Evolutionary conservation across 31 red algal species (phyloP).

Genomic region (Odonthalia washingtoniensis): DNA sequence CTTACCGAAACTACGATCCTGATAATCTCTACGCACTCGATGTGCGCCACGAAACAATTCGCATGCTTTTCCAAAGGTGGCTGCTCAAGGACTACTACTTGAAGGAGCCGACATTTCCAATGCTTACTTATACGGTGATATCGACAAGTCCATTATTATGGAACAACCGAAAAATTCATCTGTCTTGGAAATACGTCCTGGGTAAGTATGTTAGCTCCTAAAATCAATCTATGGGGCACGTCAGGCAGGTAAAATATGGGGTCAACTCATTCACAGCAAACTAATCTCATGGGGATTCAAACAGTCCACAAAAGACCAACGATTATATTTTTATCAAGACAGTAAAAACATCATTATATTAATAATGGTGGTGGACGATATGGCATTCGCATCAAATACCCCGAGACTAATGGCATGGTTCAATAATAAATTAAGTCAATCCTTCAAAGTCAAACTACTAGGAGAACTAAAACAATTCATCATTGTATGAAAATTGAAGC

Average conservation of each 20-base stretch:
- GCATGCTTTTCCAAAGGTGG: background rate
- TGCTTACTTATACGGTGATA: conserved; percentile 19
- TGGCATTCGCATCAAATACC: conserved; percentile 6
- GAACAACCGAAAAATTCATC: background rate
- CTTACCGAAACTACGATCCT: conserved; percentile 35
- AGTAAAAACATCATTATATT: background rate
- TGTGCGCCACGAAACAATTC: no score
- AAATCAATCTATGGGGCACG: background rate
- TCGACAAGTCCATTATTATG: background rate
- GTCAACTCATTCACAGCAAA: no score
- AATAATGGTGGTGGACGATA: conserved; percentile 5
- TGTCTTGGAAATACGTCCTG: background rate
- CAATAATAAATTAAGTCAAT: background rate
- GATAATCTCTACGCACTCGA: conserved; percentile 37
- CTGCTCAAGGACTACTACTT: conserved; percentile 11
- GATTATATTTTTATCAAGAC: background rate
- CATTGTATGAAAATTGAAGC: conserved; percentile 8
- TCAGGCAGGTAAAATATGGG: background rate
- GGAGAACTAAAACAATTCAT: conserved; percentile 18
- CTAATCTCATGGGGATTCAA: no score
- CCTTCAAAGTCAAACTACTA: conserved; percentile 35
- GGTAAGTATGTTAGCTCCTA: background rate
- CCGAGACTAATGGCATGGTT: background rate
- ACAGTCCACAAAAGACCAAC: background rate
- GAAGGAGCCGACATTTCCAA: conserved; percentile 27